Percentiles rank a stretch among this genome's conserved stretches.
Conservation (phyloP, 371 early-diverging fungal species). For the Lichtheimia ramosa region DNA sequence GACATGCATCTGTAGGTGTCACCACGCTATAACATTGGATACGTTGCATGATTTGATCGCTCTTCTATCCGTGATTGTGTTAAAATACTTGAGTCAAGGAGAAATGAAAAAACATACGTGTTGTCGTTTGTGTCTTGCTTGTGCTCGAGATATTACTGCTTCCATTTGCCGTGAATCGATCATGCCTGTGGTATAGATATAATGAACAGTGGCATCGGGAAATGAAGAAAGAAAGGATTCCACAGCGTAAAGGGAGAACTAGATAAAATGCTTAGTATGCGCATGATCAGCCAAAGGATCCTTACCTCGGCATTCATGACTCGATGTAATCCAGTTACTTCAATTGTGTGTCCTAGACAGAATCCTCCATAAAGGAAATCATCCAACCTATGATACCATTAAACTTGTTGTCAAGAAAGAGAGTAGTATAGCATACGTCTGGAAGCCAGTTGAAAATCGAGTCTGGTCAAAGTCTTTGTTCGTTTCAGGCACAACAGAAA, state of each 20-base stretch:
- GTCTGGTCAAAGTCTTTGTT: neutral
- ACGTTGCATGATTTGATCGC: neutral
- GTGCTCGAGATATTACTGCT: neutral
- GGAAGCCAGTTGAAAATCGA: neutral
- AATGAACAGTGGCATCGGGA: neutral
- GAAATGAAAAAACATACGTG: neutral
- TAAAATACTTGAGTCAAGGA: no score
- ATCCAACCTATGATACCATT: neutral
- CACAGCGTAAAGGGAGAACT: neutral
- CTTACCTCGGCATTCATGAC: neutral
- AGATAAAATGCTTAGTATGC: neutral
- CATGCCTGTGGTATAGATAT: neutral
- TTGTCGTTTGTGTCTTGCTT: neutral
- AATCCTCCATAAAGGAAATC: neutral
- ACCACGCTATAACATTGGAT: neutral
- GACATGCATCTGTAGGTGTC: neutral
- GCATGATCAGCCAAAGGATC: neutral
- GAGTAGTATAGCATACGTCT: neutral
- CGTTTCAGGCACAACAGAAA: neutral
- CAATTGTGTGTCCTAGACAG: neutral
- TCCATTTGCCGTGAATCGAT: neutral
- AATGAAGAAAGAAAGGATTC: neutral
- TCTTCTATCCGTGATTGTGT: no score
- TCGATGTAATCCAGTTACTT: neutral
- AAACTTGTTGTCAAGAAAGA: no score